These are phyloP conservation scores for Remersonia thermophila DNA, from an alignment of 2,329 filamentous ascomycete species.

Conservation along the genomic window DNA sequence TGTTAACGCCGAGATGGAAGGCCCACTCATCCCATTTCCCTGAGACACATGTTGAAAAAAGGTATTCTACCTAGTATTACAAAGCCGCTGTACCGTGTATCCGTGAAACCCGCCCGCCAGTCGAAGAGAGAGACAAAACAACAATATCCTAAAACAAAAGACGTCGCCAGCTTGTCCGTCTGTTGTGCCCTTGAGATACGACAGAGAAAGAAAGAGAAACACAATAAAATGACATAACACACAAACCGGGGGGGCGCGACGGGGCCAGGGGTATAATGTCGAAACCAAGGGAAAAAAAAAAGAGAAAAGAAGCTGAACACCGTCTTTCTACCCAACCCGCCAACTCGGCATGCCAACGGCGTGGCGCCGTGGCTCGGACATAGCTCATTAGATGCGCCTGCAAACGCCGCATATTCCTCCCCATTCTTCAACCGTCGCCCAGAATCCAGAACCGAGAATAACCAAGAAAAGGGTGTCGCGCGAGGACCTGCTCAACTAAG, in stretches of 20 bases:
- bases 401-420: too few relatives aligned
- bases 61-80: neutral
- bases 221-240: neutral
- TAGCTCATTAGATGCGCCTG: too few relatives aligned
- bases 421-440: too few relatives aligned
- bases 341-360: too few relatives aligned
- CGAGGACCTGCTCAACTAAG: conserved; percentile 2
- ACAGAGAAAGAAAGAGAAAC: neutral
- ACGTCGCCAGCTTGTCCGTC: neutral
- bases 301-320: neutral
- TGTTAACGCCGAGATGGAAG: too few relatives aligned
- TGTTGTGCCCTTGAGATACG: neutral
- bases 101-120: conserved; percentile 3
- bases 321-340: neutral
- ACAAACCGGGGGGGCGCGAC: neutral
- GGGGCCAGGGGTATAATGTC: conserved; percentile 4
- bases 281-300: neutral
- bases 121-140: neutral
- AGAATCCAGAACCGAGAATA: too few relatives aligned
- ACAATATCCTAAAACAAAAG: too few relatives aligned
- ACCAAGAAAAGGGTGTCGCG: conserved; percentile 2
- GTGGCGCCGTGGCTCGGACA: too few relatives aligned
- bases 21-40: too few relatives aligned
- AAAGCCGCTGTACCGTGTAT: neutral
- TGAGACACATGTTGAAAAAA: too few relatives aligned